These are phyloP conservation scores for Pseudomonodictys pantanalensis DNA, from an alignment of 495 filamentous ascomycete species.

Conservation along the genomic window DNA sequence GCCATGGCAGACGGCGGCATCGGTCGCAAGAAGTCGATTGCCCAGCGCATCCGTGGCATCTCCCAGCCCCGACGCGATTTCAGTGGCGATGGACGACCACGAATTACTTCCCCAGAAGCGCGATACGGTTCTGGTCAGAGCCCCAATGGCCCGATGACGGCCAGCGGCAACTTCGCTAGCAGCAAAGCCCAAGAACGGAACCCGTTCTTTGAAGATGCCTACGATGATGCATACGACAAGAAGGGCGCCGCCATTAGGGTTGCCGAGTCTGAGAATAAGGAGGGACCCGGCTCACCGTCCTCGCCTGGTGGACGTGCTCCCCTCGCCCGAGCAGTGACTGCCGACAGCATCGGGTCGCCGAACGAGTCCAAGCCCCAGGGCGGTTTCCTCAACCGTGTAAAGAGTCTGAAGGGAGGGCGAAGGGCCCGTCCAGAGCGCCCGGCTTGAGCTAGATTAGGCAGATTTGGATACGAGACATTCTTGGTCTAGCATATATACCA, in stretches of 20 bases:
- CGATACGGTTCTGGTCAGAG: conserved; percentile 29
- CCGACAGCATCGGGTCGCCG: conserved; percentile 54
- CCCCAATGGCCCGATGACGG: conserved; percentile 38
- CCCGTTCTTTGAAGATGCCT: conserved; percentile 88
- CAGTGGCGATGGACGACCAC: conserved; percentile 21
- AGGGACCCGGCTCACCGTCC: conserved; percentile 34
- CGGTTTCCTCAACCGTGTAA: conserved; percentile 82
- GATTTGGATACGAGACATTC: not conserved
- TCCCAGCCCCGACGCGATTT: conserved; percentile 37
- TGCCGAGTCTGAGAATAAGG: conserved; percentile 48
- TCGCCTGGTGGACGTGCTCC: conserved; percentile 55
- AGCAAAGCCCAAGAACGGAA: conserved; percentile 58
- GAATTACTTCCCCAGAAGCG: conserved; percentile 36
- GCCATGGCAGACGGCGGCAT: conserved; percentile 55
- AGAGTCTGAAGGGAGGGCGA: conserved; percentile 69
- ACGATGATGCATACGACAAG: conserved; percentile 67
- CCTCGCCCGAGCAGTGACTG: conserved; percentile 67
- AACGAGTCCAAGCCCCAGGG: conserved; percentile 47
- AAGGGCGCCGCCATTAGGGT: conserved; percentile 61
- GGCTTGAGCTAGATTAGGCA: not conserved
- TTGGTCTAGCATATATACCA: not conserved
- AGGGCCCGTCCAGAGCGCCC: conserved; percentile 38
- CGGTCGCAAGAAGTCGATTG: conserved; percentile 87
- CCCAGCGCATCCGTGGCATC: conserved; percentile 55
- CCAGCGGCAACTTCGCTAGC: conserved; percentile 39